phyloP scores from a whole-genome alignment of 352 stramenopile species.

The Phytophthora brassicae region DNA sequence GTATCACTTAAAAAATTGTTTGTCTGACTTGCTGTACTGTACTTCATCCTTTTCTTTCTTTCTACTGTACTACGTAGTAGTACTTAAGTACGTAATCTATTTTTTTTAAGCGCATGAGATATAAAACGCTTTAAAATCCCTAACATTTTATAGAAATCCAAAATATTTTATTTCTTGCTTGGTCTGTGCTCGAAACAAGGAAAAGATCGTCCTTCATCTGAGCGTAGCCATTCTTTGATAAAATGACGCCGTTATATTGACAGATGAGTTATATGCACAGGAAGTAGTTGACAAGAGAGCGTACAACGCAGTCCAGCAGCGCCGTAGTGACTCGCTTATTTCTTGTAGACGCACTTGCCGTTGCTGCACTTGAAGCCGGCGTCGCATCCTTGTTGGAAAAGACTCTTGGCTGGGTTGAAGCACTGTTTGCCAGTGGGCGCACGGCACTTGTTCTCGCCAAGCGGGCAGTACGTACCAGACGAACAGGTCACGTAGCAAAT shows the following conservation, averaged over 20 bases:
- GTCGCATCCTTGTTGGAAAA: slow-evolving; percentile 22
- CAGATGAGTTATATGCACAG: too few species aligned
- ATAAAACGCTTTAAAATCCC: too few species aligned
- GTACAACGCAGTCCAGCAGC: slow-evolving; percentile 1
- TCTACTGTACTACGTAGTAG: too few species aligned
- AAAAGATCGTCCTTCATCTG: too few species aligned
- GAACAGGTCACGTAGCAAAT: slow-evolving; percentile 27
- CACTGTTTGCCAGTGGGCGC: slow-evolving; percentile 14
- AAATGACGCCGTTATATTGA: slow-evolving; percentile 11
- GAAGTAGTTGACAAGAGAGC: slow-evolving; percentile 3
- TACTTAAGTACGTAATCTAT: too few species aligned
- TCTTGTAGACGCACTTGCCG: slow-evolving; percentile 34
- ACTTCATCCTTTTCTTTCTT: too few species aligned
- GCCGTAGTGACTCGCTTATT: slow-evolving; percentile 5
- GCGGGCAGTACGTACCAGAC: slow-evolving; percentile 26
- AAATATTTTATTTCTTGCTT: too few species aligned
- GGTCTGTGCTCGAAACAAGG: too few species aligned
- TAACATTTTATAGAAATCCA: too few species aligned
- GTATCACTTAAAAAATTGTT: too few species aligned
- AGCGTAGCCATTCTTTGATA: background rate
- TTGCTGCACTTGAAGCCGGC: slow-evolving; percentile 35
- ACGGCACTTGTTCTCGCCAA: slow-evolving; percentile 23
- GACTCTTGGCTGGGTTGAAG: slow-evolving; percentile 38
- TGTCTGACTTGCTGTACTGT: too few species aligned
- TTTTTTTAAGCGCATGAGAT: too few species aligned